Conservation (phyloP, 2,329 filamentous ascomycete species). For the Fusarium sp. region DNA sequence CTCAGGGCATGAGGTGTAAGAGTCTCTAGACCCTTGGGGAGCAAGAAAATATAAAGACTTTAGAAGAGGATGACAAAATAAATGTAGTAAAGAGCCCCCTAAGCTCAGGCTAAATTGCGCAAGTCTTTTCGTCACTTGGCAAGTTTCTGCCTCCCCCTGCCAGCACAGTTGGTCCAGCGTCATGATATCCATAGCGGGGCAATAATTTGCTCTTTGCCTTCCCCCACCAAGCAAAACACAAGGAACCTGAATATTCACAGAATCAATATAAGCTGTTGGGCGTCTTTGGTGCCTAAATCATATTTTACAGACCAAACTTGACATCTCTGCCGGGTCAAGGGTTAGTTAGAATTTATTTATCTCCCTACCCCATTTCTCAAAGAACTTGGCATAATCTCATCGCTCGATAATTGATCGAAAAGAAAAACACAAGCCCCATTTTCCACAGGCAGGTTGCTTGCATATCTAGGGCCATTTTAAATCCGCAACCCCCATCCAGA, state of each 20-base stretch:
- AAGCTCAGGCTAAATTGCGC: neutral
- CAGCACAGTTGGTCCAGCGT: conserved; percentile 35
- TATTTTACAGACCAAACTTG: neutral
- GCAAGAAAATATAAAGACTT: neutral
- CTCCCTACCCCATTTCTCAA: neutral
- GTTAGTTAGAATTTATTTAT: neutral
- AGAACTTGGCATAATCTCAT: conserved; percentile 3
- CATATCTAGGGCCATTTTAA: conserved; percentile 37
- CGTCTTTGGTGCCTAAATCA: conserved; percentile 40
- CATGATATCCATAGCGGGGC: conserved; percentile 51
- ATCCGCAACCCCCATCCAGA: conserved; percentile 39
- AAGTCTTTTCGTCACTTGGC: neutral
- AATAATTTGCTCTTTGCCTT: conserved; percentile 47
- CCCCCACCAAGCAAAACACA: conserved; percentile 38
- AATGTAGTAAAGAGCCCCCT: neutral
- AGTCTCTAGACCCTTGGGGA: neutral
- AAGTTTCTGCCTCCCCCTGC: neutral
- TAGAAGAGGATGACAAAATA: neutral
- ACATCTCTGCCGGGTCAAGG: neutral
- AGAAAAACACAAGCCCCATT: conserved; percentile 14
- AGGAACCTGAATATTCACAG: conserved; percentile 26
- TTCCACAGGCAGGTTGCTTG: conserved; percentile 31
- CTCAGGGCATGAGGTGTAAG: neutral
- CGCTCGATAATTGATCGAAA: conserved; percentile 5
- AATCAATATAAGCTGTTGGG: conserved; percentile 37